Percentiles rank a stretch among this genome's conserved stretches.
phyloP scores from a whole-genome alignment of 345 rosid species.

The Citrus reticulata region DNA sequence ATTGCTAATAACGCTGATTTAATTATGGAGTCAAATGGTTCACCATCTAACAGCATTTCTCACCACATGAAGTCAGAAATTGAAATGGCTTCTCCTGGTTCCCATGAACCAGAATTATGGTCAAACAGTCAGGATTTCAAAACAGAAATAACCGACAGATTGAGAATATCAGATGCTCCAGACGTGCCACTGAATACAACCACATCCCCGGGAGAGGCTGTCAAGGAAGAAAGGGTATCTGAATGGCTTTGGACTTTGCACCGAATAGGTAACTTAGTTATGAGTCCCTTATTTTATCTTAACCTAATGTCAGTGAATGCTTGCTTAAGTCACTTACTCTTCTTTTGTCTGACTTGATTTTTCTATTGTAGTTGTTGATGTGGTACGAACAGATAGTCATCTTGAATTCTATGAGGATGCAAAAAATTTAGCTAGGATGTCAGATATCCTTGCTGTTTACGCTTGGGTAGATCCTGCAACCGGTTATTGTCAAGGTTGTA shows the following conservation, averaged over 20 bases:
- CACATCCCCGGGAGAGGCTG: conserved; percentile 34
- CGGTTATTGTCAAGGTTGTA: conserved; percentile 93
- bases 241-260: conserved; percentile 98
- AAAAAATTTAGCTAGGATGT: conserved; percentile 85
- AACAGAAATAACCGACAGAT: conserved; percentile 39
- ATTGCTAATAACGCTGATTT: conserved; percentile 70
- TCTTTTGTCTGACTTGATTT: conserved; percentile 15
- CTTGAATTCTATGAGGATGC: conserved; percentile 86
- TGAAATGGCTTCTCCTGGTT: conserved; percentile 43
- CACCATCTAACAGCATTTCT: conserved; percentile 32
- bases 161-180: conserved; percentile 64
- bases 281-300: background rate
- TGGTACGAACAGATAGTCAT: conserved; percentile 91
- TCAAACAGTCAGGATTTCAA: conserved; percentile 28
- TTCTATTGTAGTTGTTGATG: conserved; percentile 73
- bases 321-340: background rate
- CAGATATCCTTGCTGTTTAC: conserved; percentile 92
- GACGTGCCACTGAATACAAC: conserved; percentile 47
- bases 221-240: conserved; percentile 56
- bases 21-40: conserved; percentile 56
- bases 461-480: conserved; percentile 97
- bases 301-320: conserved; percentile 1
- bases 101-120: conserved; percentile 30
- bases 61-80: conserved; percentile 43
- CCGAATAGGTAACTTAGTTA: conserved; percentile 57